Evolutionary conservation across 441 rosid genomes (phyloP).

Genomic region (Pelargonium fulgidum): DNA sequence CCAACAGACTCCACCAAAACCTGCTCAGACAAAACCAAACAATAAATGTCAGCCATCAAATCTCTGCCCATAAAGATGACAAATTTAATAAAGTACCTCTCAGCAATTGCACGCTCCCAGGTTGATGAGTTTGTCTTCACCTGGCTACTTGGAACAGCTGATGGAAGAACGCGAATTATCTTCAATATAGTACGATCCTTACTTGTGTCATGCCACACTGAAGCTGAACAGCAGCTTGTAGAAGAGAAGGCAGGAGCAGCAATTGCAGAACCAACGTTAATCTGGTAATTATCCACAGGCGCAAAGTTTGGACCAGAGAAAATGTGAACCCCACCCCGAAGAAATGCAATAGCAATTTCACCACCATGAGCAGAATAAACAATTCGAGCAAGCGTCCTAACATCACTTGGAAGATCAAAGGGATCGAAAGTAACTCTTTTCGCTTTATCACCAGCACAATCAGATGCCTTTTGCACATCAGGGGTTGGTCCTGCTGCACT

Average conservation of each 20-base stretch:
- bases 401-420: slow-evolving; percentile 94
- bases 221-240: slow-evolving; percentile 98
- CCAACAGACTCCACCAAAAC: slow-evolving; percentile 99
- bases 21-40: slow-evolving; percentile 35
- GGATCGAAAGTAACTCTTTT: slow-evolving; percentile 88
- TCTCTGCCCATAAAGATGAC: not conserved
- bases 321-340: slow-evolving; percentile 93
- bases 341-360: slow-evolving; percentile 93
- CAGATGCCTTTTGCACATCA: slow-evolving; percentile 50
- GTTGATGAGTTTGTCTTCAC: slow-evolving; percentile 67
- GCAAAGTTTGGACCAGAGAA: slow-evolving; percentile 94
- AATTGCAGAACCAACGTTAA: slow-evolving; percentile 92
- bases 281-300: slow-evolving; percentile 87
- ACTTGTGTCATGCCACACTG: slow-evolving; percentile 87
- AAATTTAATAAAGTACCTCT: slow-evolving; percentile 48
- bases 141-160: slow-evolving; percentile 74
- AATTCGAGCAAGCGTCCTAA: slow-evolving; percentile 88
- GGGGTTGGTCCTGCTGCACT: slow-evolving; percentile 45
- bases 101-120: slow-evolving; percentile 98
- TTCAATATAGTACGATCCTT: slow-evolving; percentile 84
- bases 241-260: slow-evolving; percentile 99
- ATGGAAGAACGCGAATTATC: slow-evolving; percentile 94
- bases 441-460: slow-evolving; percentile 51
- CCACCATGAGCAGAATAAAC: slow-evolving; percentile 99
- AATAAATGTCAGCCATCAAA: slow-evolving; percentile 11